These are phyloP conservation scores for Platanthera guangdongensis DNA, from an alignment of 106 monocot species.

Conservation along the genomic window DNA sequence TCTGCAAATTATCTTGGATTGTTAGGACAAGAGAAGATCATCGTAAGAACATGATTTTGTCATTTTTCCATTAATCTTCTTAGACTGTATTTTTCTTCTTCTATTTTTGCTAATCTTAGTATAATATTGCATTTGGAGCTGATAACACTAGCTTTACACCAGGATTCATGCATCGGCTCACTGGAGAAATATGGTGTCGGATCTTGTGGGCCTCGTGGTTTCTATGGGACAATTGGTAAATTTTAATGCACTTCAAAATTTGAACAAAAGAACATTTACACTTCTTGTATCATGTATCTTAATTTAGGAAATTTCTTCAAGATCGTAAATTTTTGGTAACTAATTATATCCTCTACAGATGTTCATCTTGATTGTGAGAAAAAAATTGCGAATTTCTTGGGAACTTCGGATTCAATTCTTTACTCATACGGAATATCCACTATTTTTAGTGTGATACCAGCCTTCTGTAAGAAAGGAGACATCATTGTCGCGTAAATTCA, in stretches of 20 bases:
- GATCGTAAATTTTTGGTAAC: background rate
- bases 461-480: conserved; percentile 98
- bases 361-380: conserved; percentile 96
- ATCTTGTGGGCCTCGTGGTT: conserved; percentile 92
- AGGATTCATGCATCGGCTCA: conserved; percentile 83
- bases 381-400: conserved; percentile 86
- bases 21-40: conserved; percentile 79
- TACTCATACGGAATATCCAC: conserved; percentile 99
- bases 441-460: conserved; percentile 98
- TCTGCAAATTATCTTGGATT: conserved; percentile 98
- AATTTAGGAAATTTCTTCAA: background rate
- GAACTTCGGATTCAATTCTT: conserved; percentile 89
- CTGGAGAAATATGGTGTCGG: conserved; percentile 99
- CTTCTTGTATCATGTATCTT: background rate
- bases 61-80: conserved; percentile 1
- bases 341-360: conserved; percentile 31
- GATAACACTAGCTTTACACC: background rate
- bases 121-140: background rate
- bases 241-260: background rate
- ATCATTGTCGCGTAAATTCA: conserved; percentile 89
- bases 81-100: background rate
- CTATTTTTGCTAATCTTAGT: background rate
- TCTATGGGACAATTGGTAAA: conserved; percentile 94
- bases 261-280: background rate
- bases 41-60: conserved; percentile 34